Percentiles rank a stretch among this genome's conserved stretches.
Evolutionary conservation across 2,329 filamentous ascomycete species (phyloP).

Genomic region (Xylaria sp.): DNA sequence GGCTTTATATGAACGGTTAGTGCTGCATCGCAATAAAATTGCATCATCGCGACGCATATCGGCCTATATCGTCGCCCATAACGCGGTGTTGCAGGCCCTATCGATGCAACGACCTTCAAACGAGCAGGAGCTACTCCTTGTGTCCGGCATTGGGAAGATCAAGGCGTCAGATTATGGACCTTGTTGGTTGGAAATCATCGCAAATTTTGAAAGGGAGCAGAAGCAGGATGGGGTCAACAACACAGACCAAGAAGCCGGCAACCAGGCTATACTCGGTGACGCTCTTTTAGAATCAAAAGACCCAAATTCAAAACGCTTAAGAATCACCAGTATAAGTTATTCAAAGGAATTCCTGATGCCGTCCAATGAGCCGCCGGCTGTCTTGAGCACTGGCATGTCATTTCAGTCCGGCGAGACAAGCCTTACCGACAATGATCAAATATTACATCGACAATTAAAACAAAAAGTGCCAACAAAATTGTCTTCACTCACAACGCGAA

Average conservation of each 20-base stretch:
- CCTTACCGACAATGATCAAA: neutral
- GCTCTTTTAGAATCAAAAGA: neutral
- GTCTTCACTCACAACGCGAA: conserved; percentile 6
- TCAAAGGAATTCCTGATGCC: conserved; percentile 18
- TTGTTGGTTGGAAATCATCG: conserved; percentile 34
- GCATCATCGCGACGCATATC: conserved; percentile 12
- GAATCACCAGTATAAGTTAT: neutral
- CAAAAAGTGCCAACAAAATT: conserved; percentile 17
- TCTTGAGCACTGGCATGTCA: conserved; percentile 9
- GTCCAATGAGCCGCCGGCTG: neutral
- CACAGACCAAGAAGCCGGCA: neutral
- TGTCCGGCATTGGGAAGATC: conserved; percentile 20
- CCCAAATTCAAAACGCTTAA: conserved; percentile 17
- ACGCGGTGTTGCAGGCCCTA: conserved; percentile 15
- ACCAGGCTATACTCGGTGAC: neutral
- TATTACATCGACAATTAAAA: neutral
- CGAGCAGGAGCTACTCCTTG: conserved; percentile 21
- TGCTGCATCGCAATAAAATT: conserved; percentile 10
- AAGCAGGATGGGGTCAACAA: neutral
- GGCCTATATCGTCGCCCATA: conserved; percentile 23
- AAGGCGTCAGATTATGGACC: conserved; percentile 27
- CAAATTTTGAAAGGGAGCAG: conserved; percentile 21
- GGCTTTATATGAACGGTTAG: conserved; percentile 15
- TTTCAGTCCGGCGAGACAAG: conserved; percentile 15
- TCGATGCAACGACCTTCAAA: conserved; percentile 28